Conservation (phyloP, 148 eudicot species). For the Beta vulgaris region DNA sequence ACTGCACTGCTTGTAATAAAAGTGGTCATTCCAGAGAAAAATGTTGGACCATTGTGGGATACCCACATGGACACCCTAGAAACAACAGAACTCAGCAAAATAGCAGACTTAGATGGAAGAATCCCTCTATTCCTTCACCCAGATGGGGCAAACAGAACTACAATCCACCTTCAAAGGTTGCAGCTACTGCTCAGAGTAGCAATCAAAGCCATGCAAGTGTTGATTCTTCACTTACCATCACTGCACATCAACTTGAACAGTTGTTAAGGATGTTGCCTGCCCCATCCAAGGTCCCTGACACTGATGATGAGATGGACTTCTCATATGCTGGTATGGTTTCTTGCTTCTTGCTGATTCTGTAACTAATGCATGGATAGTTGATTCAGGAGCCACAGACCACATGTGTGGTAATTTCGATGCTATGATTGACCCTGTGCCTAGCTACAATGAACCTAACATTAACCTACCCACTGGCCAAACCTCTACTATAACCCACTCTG, state of each 20-base stretch:
- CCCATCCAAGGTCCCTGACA: no score
- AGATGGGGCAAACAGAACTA: no score
- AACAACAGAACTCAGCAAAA: background rate
- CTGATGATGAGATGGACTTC: background rate
- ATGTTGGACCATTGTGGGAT: no score
- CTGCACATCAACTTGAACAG: background rate
- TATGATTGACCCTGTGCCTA: background rate
- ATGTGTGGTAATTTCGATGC: background rate
- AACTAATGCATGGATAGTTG: background rate
- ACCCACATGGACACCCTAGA: no score
- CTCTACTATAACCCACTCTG: background rate
- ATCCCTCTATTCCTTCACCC: no score
- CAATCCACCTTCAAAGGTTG: background rate
- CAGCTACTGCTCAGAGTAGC: no score
- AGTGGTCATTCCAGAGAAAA: no score
- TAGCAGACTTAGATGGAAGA: no score
- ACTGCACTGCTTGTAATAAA: background rate
- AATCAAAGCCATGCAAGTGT: no score
- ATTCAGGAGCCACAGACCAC: background rate
- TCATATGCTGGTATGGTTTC: no score
- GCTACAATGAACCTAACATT: background rate
- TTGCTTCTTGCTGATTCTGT: background rate
- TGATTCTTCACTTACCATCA: background rate
- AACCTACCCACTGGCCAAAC: background rate
- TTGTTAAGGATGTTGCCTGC: background rate